Evolutionary conservation across 768 basidiomycete genomes (phyloP), one percentile per base, ranked within the genome.

Genomic region (Tylopilus plumbeoviolaceoides): DNA sequence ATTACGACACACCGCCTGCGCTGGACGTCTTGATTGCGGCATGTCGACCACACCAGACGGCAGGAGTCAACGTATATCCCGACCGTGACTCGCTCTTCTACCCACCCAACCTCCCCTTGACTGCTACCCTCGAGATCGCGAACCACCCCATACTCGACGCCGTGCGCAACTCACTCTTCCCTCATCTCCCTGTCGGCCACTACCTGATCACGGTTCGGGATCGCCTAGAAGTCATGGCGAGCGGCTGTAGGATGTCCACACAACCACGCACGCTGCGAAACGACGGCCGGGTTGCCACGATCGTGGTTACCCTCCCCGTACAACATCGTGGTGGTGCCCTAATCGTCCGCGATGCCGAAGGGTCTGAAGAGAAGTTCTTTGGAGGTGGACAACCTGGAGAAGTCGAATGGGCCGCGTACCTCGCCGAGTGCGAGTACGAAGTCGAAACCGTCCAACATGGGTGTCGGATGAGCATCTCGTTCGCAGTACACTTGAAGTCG

Each of bases 111-210:
- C 81, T 89, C 44, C 85, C 88, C 17, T 70, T 90, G 52, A 89
- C 86, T 0, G 75, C 85, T 23, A 85, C 89, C 0, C 79, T 91
- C 59, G 89, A 92, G 60, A 77, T 92, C 56, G 78, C 88, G 18
- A 89, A 85, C 65, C 87, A 89, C 63, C 89, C 89, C 4, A 84
- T 92, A 63, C 79, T 92, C 55, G 89, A 89, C 57, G 83, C 89
- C 0, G 74, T 91, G 20, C 82, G 83, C 44, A 82, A 73, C 51
- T 74, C 83, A 0, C 73, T 92, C n/a, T 90, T 91, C 68, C 87
- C 88, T 0, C 74, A 77, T 25, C 73, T 90, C 5, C 82, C 87
- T 4, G 63, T 72, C 0, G 88, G 88, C 3, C 81, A 89, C 61
- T 83, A 85, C 66, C 79, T 92, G 58, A 82, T 81, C 18, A 81